Conservation (phyloP, 495 filamentous ascomycete genomes). For the Xylaria telfairii region DNA sequence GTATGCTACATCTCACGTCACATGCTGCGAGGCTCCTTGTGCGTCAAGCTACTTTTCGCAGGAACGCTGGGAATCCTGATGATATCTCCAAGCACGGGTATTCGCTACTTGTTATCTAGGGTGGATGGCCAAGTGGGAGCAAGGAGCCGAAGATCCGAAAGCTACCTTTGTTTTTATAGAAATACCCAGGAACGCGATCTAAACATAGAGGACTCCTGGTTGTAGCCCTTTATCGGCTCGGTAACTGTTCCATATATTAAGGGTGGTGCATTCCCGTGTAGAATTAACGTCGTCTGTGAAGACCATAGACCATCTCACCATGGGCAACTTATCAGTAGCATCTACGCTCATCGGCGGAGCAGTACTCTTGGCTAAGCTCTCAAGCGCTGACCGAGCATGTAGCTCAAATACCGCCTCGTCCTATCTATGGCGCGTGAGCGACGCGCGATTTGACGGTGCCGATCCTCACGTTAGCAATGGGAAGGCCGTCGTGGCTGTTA, state of each 20-base stretch:
- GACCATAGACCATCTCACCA: not conserved
- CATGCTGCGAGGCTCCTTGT: not conserved
- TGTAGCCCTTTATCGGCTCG: not conserved
- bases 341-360: conserved; percentile 26
- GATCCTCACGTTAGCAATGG: conserved; percentile 37
- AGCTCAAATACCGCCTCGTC: conserved; percentile 27
- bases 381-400: conserved; percentile 38
- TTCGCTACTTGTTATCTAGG: not conserved
- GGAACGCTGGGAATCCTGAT: not conserved
- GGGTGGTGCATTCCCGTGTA: not conserved
- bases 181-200: not conserved
- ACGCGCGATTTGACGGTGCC: conserved; percentile 44
- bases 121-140: not conserved
- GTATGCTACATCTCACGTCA: not conserved
- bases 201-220: not conserved
- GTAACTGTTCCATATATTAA: not conserved
- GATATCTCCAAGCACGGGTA: not conserved
- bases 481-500: conserved; percentile 42
- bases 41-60: no score
- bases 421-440: conserved; percentile 41
- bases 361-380: conserved; percentile 22
- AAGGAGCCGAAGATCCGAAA: conserved; percentile 16
- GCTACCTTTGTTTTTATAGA: not conserved
- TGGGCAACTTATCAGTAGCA: conserved; percentile 12
- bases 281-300: not conserved